Conservation (phyloP, 1,284 basidiomycete species). For the Fomitopsis palustris region DNA sequence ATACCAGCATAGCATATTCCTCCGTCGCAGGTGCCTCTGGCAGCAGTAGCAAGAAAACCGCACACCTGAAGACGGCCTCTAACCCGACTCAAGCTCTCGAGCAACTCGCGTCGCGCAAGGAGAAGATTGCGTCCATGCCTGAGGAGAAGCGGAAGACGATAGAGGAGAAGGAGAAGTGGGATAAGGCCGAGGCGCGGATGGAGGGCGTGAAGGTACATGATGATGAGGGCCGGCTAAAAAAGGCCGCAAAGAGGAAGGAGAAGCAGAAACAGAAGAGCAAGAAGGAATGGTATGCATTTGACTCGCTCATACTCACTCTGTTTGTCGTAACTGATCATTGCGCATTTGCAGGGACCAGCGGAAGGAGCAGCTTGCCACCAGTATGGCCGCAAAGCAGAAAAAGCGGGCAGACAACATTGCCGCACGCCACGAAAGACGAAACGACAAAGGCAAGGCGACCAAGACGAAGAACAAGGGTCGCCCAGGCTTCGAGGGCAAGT, state of each 20-base stretch:
- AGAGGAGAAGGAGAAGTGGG: conserved; percentile 82
- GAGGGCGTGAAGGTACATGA: conserved; percentile 88
- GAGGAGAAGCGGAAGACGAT: conserved; percentile 77
- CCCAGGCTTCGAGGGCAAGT: conserved; percentile 82
- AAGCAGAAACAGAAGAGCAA: conserved; percentile 83
- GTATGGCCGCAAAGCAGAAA: conserved; percentile 81
- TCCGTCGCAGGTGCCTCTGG: conserved; percentile 43
- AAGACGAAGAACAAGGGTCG: conserved; percentile 61
- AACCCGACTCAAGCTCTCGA: conserved; percentile 83
- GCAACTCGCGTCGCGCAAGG: conserved; percentile 72
- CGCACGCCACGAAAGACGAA: conserved; percentile 71
- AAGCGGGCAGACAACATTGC: conserved; percentile 89
- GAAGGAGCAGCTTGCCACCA: conserved; percentile 69
- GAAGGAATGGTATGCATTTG: conserved; percentile 64
- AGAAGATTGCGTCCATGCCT: conserved; percentile 67
- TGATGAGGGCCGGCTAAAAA: conserved; percentile 79
- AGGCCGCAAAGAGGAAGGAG: conserved; percentile 87
- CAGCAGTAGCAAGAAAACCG: conserved; percentile 46
- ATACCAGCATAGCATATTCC: conserved; percentile 72
- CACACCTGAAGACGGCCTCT: conserved; percentile 60
- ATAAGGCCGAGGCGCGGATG: conserved; percentile 80
- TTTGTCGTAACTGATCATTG: background rate
- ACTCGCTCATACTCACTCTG: background rate
- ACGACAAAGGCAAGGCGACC: conserved; percentile 69
- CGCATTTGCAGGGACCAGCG: conserved; percentile 66